These are phyloP conservation scores for Cyclotella baltica DNA, from an alignment of 108 stramenopile species.

Conservation along the genomic window DNA sequence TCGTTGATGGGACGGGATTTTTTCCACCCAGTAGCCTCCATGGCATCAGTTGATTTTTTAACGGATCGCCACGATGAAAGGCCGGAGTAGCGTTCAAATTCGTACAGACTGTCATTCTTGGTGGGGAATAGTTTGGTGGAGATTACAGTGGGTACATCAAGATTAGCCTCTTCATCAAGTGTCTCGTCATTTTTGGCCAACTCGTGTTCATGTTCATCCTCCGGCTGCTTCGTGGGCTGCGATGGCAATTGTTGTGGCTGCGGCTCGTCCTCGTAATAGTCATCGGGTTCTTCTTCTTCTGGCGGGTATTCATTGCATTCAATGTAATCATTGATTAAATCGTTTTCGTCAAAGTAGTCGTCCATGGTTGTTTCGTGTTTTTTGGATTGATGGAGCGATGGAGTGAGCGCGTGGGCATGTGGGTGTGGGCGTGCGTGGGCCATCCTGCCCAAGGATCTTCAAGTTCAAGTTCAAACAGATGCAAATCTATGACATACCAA, in stretches of 20 bases:
- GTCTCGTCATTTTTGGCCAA: slow-evolving; percentile 1
- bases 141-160: background rate
- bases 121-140: background rate
- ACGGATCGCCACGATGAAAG: slow-evolving; percentile 33
- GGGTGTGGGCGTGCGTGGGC: background rate
- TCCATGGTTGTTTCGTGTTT: slow-evolving; percentile 5
- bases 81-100: slow-evolving; percentile 48
- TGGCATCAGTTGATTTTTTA: slow-evolving; percentile 12
- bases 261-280: slow-evolving; percentile 45
- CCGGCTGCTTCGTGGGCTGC: background rate
- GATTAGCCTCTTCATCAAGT: background rate
- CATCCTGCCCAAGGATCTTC: too few relatives aligned
- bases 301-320: too few relatives aligned
- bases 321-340: slow-evolving; percentile 67
- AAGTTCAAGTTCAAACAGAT: too few relatives aligned
- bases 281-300: too few relatives aligned
- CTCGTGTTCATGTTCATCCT: background rate
- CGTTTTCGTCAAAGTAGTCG: slow-evolving; percentile 57
- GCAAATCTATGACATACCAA: too few relatives aligned
- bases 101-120: slow-evolving; percentile 22
- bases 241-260: background rate
- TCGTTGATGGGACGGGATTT: too few relatives aligned
- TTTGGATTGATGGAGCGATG: background rate
- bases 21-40: slow-evolving; percentile 51
- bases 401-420: background rate